A percentile compares a stretch with the other conserved stretches of the same genome.
Evolutionary conservation across 1,139 yeast species (phyloP).

Genomic region (Suhomyces taliae): DNA sequence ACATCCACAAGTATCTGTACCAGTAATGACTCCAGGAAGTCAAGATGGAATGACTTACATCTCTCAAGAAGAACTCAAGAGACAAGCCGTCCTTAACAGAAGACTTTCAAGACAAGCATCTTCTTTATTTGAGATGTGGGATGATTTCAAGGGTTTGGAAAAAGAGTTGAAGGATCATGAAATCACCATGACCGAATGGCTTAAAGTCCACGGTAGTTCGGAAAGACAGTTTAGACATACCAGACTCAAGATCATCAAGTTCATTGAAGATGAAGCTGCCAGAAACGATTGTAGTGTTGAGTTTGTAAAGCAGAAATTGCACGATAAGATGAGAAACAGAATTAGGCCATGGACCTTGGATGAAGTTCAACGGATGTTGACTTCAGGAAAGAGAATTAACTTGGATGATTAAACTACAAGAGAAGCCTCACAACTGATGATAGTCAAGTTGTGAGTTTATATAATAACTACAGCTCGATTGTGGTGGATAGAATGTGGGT

Average conservation of each 20-base stretch:
- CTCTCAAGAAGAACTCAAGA: conserved; percentile 12
- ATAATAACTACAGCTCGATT: no score
- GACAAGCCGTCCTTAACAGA: conserved; percentile 26
- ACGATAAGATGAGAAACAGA: conserved; percentile 35
- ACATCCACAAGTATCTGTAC: neutral
- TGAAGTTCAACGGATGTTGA: conserved; percentile 41
- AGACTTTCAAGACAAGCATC: conserved; percentile 35
- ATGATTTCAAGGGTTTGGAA: conserved; percentile 36
- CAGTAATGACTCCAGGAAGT: neutral
- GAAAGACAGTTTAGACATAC: conserved; percentile 39
- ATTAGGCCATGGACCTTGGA: conserved; percentile 39
- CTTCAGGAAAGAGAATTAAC: conserved; percentile 32
- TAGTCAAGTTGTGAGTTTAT: neutral
- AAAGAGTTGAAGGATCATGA: conserved; percentile 28
- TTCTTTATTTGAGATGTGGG: conserved; percentile 41
- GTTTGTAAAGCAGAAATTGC: conserved; percentile 30
- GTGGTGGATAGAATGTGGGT: no score
- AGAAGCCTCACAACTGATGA: no score
- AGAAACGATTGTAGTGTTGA: conserved; percentile 25
- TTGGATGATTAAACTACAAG: conserved; percentile 20
- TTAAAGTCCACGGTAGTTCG: conserved; percentile 35
- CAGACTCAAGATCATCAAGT: conserved; percentile 33
- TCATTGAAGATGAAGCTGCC: conserved; percentile 35
- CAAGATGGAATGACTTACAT: neutral
- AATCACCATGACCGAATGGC: conserved; percentile 36